Base-by-base conservation (phyloP, 352 stramenopile genomes). In the Thraustochytrium aureum region DNA sequence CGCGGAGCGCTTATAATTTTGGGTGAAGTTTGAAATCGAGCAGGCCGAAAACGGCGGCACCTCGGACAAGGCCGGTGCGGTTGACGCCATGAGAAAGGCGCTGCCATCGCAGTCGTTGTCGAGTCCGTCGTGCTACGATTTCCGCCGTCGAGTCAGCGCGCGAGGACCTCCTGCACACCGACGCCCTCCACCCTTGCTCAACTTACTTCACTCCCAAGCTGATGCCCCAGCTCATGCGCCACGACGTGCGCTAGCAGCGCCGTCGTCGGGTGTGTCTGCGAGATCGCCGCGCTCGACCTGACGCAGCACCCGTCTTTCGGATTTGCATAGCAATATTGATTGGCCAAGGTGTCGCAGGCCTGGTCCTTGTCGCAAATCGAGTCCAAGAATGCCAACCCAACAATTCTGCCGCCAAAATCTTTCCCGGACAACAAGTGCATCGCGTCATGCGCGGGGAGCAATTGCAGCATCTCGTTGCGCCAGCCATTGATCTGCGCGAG, bases 171-270 rank as follows among this genome's bases (percentile, higher is more conserved):
- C n/a, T n/a, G n/a, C n/a, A n/a, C n/a, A n/a, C n/a, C n/a, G n/a
- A n/a, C n/a, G n/a, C n/a, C n/a, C n/a, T n/a, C n/a, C n/a, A 26
- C 47, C 47, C 47, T 56, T 56, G 47, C 26, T 26, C 17, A 56
- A 56, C 47, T 56, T 56, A 56, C 47, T 22, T 56, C 47, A 26
- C 47, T 56, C 26, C 75, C 67, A 7, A 84, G 38, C 38, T 81
- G 59, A 60, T 84, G 75, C 32, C 64, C 64, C 14, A 84, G 54
- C 45, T 84, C 75, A 60, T 84, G 75, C 41, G 75, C 59, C 2
- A 81, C 47, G 38, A 84, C 41, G 2, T 35, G n/a, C 37, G 75
- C 74, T 10, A 43, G 32, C n/a, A 45, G 35, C 10, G 50, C 3
- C 14, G 33, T 39, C 3, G n/a, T 37, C 5, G 43, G 56, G 22